phyloP scores from a whole-genome alignment of 73 alveolate species.

The Blepharisma stoltei region DNA sequence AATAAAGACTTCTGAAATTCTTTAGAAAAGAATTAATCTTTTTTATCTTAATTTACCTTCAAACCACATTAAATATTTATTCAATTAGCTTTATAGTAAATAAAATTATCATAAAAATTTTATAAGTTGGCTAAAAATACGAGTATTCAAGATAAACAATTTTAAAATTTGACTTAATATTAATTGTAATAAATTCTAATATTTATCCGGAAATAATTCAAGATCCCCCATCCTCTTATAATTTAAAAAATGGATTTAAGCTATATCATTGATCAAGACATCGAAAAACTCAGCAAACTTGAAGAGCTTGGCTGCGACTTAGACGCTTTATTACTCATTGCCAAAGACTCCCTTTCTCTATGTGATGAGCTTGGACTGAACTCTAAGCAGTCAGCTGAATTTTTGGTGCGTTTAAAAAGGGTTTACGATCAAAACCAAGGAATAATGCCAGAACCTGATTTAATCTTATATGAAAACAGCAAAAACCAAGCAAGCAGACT shows the following conservation, averaged over 20 bases:
- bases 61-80: too few species aligned
- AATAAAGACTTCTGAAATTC: too few species aligned
- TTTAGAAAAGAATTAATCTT: too few species aligned
- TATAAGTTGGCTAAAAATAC: too few species aligned
- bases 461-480: slow-evolving; percentile 4
- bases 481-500: neutral
- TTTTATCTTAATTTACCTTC: too few species aligned
- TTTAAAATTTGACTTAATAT: too few species aligned
- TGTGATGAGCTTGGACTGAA: slow-evolving; percentile 12
- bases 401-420: neutral
- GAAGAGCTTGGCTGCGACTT: slow-evolving; percentile 27
- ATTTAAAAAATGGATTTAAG: slow-evolving; percentile 17
- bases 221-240: too few species aligned
- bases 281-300: neutral
- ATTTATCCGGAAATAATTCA: too few species aligned
- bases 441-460: neutral
- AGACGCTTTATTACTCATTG: slow-evolving; percentile 13
- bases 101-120: too few species aligned
- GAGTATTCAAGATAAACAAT: too few species aligned
- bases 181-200: too few species aligned
- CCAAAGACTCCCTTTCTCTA: slow-evolving; percentile 17
- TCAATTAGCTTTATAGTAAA: too few species aligned
- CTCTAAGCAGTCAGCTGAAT: slow-evolving; percentile 7
- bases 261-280: neutral
- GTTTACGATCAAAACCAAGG: neutral